Evolutionary conservation across 805 yeast species (phyloP).

Genomic region (Candida tammaniensis): DNA sequence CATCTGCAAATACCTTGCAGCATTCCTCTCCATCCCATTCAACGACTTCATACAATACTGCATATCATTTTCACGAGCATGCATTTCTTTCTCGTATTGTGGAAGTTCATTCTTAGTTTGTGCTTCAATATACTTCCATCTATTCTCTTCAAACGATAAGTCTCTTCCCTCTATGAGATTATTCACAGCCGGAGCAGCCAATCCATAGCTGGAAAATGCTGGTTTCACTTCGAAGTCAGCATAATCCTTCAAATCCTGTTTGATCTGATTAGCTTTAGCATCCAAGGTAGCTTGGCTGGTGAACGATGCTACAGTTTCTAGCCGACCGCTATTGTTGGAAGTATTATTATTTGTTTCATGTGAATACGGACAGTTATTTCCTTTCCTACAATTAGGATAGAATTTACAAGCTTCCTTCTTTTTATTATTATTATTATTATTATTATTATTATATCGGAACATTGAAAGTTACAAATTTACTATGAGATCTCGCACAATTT

Average conservation of each 20-base stretch:
- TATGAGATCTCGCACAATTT: no score
- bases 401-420: conserved; percentile 12
- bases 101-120: conserved; percentile 30
- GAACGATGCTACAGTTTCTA: conserved; percentile 13
- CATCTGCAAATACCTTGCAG: conserved; percentile 56
- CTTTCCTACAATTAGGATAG: conserved; percentile 24
- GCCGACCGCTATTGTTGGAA: neutral
- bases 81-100: conserved; percentile 39
- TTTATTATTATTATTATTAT: conserved; percentile 3
- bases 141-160: conserved; percentile 50
- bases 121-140: conserved; percentile 47
- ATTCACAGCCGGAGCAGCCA: conserved; percentile 45
- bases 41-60: conserved; percentile 37
- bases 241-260: conserved; percentile 22
- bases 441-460: conserved; percentile 5
- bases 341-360: conserved; percentile 13
- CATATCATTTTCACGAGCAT: conserved; percentile 47
- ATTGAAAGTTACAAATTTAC: neutral
- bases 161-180: conserved; percentile 53
- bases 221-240: conserved; percentile 26
- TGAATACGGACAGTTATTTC: conserved; percentile 24
- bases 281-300: conserved; percentile 15
- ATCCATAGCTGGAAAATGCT: conserved; percentile 45
- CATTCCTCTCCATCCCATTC: conserved; percentile 41
- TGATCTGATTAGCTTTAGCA: conserved; percentile 17